Conservation (phyloP, 768 basidiomycete species). For the Boletus eberwhitei region DNA sequence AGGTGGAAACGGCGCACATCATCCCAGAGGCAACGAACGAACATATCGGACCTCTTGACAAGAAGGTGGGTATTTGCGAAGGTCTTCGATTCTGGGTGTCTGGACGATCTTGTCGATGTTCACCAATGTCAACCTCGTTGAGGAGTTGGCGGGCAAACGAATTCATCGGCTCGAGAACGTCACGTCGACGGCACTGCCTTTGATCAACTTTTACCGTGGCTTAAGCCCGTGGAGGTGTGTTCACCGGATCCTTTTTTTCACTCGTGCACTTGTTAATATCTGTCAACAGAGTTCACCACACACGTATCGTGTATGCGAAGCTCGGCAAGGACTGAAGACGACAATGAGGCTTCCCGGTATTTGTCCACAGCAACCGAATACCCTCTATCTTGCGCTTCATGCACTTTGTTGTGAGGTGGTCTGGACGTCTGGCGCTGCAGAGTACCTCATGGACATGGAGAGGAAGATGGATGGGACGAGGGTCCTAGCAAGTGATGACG, state of each 20-base stretch:
- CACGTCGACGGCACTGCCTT: neutral
- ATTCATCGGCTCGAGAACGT: constrained; percentile 2
- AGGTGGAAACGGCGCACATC: neutral
- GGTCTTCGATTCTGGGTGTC: too few species aligned
- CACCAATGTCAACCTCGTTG: fast-evolving
- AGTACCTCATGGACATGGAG: constrained; percentile 1
- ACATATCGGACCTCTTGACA: neutral
- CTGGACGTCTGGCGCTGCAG: constrained; percentile 4
- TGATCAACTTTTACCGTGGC: neutral
- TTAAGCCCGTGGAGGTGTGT: constrained; percentile 4
- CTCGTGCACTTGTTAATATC: neutral
- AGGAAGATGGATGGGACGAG: neutral
- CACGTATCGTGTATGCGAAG: too few species aligned
- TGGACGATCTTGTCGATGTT: neutral
- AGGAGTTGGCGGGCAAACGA: neutral
- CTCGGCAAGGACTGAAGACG: neutral
- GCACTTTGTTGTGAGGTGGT: constrained; percentile 8
- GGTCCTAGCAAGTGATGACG: neutral
- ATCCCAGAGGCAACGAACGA: neutral
- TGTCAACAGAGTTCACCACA: neutral
- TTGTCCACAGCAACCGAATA: neutral
- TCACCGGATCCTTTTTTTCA: neutral
- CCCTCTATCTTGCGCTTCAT: neutral
- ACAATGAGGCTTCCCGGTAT: neutral
- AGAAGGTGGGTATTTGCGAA: neutral